Percentiles rank a stretch among this genome's conserved stretches.
Conservation (phyloP, 225 moss, liverwort and hornwort genomes). For the Sphagnum contortum region DNA sequence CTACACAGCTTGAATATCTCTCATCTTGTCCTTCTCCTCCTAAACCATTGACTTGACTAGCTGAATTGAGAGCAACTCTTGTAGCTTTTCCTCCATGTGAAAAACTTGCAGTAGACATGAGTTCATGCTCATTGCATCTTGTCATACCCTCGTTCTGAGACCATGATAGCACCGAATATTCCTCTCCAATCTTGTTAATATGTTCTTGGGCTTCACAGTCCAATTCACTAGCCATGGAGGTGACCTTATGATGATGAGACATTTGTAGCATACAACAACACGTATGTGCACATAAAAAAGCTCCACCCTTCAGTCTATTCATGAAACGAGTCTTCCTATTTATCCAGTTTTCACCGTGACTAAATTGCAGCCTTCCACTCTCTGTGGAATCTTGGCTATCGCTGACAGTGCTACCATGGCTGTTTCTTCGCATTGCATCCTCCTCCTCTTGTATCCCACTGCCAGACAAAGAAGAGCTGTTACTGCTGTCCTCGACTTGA, state of each 20-base stretch:
- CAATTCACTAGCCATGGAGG: conserved; percentile 25
- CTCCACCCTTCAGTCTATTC: conserved; percentile 64
- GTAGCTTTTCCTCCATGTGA: neutral
- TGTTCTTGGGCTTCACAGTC: conserved; percentile 11
- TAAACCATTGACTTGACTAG: conserved; percentile 4
- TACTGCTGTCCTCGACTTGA: no score
- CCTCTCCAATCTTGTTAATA: conserved; percentile 3
- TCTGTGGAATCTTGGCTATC: no score
- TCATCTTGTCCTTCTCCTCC: neutral
- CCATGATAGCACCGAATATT: neutral
- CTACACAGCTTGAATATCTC: neutral
- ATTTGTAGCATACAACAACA: conserved; percentile 71
- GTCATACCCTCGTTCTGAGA: neutral
- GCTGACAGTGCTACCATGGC: no score
- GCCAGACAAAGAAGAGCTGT: no score
- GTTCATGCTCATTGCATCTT: neutral
- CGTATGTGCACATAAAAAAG: conserved; percentile 70
- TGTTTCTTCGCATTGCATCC: no score
- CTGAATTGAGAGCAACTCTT: conserved; percentile 16
- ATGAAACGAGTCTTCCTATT: neutral
- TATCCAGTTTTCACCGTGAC: no score
- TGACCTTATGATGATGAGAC: conserved; percentile 52
- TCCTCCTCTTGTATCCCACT: no score
- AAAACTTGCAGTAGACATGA: neutral
- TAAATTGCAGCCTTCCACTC: no score